phyloP scores from a whole-genome alignment of 2,329 filamentous ascomycete genomes.

The Fusarium sacchari region DNA sequence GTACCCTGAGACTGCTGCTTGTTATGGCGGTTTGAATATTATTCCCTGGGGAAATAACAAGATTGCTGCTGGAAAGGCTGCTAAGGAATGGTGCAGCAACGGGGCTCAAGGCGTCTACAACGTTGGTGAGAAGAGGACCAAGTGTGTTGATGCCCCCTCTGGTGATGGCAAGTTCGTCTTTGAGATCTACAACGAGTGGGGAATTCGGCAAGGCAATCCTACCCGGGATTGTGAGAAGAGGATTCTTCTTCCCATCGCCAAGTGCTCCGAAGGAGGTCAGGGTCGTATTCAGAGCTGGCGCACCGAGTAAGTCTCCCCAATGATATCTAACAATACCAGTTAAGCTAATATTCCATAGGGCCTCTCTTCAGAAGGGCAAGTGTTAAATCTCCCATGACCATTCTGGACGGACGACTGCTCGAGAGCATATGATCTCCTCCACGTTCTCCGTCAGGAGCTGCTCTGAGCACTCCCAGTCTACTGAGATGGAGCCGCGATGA shows the following conservation, averaged over 20 bases:
- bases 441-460: fast-evolving
- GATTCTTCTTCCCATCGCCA: neutral
- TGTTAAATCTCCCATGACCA: neutral
- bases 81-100: neutral
- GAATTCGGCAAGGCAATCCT: neutral
- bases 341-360: neutral
- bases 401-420: no score
- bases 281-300: conserved; percentile 4
- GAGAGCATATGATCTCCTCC: fast-evolving
- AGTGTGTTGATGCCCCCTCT: conserved; percentile 6
- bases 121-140: neutral
- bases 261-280: neutral
- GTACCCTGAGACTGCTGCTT: neutral
- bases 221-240: neutral
- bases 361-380: neutral
- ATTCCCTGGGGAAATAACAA: conserved; percentile 18
- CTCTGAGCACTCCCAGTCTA: fast-evolving
- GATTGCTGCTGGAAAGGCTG: neutral
- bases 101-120: neutral
- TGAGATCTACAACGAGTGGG: conserved; percentile 5
- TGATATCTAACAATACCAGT: fast-evolving
- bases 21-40: neutral
- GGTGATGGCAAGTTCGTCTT: conserved; percentile 20
- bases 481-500: neutral
- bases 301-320: neutral